A percentile compares a stretch with the other conserved stretches of the same genome.
Conservation (phyloP, 768 basidiomycete genomes). For the Boletus rubescentipes region DNA sequence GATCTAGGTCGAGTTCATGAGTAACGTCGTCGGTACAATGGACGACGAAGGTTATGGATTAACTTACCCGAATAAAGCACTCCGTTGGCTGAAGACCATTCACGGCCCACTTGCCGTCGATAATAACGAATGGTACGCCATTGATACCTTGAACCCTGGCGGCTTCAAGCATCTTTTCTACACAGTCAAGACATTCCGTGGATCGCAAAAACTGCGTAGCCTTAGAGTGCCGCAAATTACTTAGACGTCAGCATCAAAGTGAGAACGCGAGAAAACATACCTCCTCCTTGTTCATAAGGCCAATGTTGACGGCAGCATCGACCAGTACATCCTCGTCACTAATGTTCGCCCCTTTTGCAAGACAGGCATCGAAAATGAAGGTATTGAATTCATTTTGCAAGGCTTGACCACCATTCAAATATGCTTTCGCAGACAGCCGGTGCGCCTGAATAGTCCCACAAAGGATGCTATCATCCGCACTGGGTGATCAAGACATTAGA, state of each 20-base stretch:
- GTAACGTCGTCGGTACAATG: background rate
- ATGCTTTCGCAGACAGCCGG: constrained; percentile 44
- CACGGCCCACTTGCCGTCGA: constrained; percentile 45
- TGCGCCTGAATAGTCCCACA: constrained; percentile 42
- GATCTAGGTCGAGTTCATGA: constrained; percentile 14
- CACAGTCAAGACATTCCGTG: constrained; percentile 37
- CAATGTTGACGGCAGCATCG: constrained; percentile 33
- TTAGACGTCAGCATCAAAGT: background rate
- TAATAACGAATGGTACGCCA: constrained; percentile 52
- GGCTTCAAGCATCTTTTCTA: constrained; percentile 37
- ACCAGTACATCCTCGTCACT: constrained; percentile 36
- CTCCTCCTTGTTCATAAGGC: constrained; percentile 37
- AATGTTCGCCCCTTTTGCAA: constrained; percentile 36
- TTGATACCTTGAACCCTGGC: constrained; percentile 43
- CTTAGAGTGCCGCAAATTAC: constrained; percentile 14
- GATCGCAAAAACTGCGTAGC: constrained; percentile 40
- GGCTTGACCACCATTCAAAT: constrained; percentile 34
- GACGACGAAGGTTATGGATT: background rate
- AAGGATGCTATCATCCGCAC: constrained; percentile 37
- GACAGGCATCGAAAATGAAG: constrained; percentile 40
- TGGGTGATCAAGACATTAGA: constrained; percentile 13
- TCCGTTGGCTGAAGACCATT: constrained; percentile 44
- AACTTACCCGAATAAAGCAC: constrained; percentile 36
- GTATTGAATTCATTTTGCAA: constrained; percentile 38
- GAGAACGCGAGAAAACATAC: constrained; percentile 18